Conservation (phyloP, 495 filamentous ascomycete species). For the Aspergillus indologenus region DNA sequence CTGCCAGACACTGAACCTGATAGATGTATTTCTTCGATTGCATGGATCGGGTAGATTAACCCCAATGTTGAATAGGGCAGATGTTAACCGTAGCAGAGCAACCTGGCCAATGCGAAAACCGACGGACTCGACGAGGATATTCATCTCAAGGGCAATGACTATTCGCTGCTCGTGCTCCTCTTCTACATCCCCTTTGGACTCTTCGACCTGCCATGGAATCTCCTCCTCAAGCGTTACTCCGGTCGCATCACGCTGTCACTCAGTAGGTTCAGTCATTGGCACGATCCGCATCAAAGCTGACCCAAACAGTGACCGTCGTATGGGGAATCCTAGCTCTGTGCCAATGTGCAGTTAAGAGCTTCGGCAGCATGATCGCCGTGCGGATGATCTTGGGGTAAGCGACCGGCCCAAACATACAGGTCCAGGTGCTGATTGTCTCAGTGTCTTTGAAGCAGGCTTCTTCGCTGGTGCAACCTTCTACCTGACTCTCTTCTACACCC, state of each 20-base stretch:
- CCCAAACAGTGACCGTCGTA: conserved; percentile 46
- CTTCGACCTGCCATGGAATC: conserved; percentile 57
- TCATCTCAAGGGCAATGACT: conserved; percentile 56
- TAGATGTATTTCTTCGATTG: conserved; percentile 60
- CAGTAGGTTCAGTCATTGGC: conserved; percentile 46
- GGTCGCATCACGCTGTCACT: conserved; percentile 44
- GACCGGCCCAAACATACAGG: not conserved
- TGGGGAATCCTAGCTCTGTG: conserved; percentile 41
- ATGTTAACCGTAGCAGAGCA: conserved; percentile 34
- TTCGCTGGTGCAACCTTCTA: conserved; percentile 61
- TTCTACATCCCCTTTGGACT: conserved; percentile 75
- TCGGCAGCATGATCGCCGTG: conserved; percentile 49
- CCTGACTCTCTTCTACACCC: conserved; percentile 49
- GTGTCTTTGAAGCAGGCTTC: conserved; percentile 63
- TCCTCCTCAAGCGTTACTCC: conserved; percentile 55
- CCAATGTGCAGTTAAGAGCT: conserved; percentile 49
- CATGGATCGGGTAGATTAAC: conserved; percentile 56
- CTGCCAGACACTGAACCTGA: conserved; percentile 9
- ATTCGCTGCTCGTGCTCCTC: conserved; percentile 64
- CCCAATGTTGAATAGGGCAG: not conserved
- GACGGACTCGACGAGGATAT: conserved; percentile 51
- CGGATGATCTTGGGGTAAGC: conserved; percentile 34
- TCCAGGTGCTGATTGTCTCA: conserved; percentile 41
- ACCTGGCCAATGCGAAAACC: conserved; percentile 65
- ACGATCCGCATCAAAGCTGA: conserved; percentile 26